Conservation (phyloP, 2,329 filamentous ascomycete genomes). For the Boeremia lycopersici region DNA sequence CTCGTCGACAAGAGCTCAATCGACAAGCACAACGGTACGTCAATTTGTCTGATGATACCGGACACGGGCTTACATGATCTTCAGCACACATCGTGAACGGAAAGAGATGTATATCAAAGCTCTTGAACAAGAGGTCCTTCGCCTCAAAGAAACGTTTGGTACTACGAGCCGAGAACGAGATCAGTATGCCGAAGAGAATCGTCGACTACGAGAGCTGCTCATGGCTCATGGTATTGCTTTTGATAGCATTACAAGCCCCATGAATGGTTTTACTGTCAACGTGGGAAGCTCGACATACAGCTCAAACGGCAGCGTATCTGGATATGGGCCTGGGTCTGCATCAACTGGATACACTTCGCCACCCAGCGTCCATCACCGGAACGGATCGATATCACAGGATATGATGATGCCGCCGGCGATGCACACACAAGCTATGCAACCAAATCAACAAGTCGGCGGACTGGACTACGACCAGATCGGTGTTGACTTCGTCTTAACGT, state of each 20-base stretch:
- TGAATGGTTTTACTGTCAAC: slow-evolving; percentile 39
- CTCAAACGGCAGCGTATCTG: slow-evolving; percentile 64
- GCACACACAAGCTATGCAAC: slow-evolving; percentile 25
- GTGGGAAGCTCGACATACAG: slow-evolving; percentile 51
- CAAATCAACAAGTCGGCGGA: slow-evolving; percentile 44
- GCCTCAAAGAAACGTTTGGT: slow-evolving; percentile 84
- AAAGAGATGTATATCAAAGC: slow-evolving; percentile 97
- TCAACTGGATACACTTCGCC: slow-evolving; percentile 56
- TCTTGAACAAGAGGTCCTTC: slow-evolving; percentile 87
- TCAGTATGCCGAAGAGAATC: slow-evolving; percentile 77
- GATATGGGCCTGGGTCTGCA: slow-evolving; percentile 59
- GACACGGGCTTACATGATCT: slow-evolving; percentile 19
- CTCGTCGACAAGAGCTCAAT: slow-evolving; percentile 90
- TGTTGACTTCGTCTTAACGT: slow-evolving; percentile 91
- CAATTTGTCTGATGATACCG: neutral
- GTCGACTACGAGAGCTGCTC: slow-evolving; percentile 69
- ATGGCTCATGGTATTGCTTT: slow-evolving; percentile 64
- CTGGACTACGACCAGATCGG: slow-evolving; percentile 81
- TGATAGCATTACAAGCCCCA: slow-evolving; percentile 51
- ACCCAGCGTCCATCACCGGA: slow-evolving; percentile 40
- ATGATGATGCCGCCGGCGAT: slow-evolving; percentile 26
- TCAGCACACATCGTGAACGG: slow-evolving; percentile 90
- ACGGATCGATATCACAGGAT: slow-evolving; percentile 39
- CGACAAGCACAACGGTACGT: slow-evolving; percentile 91
- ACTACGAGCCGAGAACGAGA: slow-evolving; percentile 77